Evolutionary conservation across 2,329 filamentous ascomycete species (phyloP), one percentile per base, ranked within the genome.

Genomic region (Fusarium sp.): DNA sequence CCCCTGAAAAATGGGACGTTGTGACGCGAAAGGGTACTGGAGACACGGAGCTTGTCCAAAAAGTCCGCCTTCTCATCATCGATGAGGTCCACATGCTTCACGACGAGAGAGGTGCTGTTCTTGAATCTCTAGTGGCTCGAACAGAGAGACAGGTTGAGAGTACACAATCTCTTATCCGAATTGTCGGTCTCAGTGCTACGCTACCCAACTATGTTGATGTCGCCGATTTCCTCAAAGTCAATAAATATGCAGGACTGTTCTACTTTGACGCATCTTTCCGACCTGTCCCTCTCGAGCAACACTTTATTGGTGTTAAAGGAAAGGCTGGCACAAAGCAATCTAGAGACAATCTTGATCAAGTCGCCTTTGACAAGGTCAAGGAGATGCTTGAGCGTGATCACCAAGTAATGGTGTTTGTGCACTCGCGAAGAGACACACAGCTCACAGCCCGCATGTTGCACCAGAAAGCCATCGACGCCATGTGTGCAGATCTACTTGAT

Each of bases 31-130:
- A 98, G 81, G 97, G 95, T 58, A 98, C 95, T 1, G 96, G 97
- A 17, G 96, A 99, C 77, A 98, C 96, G 0, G 96, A 98, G 77
- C 87, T 99, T 5, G 97, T 99, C 15, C 96, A 99, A 75, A 99
- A 99, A 78, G 96, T 99, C 24, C 90, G 95, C 13, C 85, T 99
- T 3, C 87, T 99, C 63, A 98, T 99, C 75, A 98, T 99, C 67
- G 96, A 99, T 79, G 96, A 99, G 82, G 96, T 99, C 2, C 96
- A 99, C 77, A 99, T 99, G 97, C 90, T 99, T 74, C 97, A 99
- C 75, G 96, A 99, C 78, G 96, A 98, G 79, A 90, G 96, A 78
- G 96, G 96, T 76, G 94, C 97, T 14, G 97, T 99, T 1, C 87
- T 99, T 28, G 96, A 99, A 78, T 98, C 95, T 7, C 85, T 99